Evolutionary conservation across 2,329 filamentous ascomycete species (phyloP), one percentile per base, ranked within the genome.

Genomic region (Claviceps pazoutovae): DNA sequence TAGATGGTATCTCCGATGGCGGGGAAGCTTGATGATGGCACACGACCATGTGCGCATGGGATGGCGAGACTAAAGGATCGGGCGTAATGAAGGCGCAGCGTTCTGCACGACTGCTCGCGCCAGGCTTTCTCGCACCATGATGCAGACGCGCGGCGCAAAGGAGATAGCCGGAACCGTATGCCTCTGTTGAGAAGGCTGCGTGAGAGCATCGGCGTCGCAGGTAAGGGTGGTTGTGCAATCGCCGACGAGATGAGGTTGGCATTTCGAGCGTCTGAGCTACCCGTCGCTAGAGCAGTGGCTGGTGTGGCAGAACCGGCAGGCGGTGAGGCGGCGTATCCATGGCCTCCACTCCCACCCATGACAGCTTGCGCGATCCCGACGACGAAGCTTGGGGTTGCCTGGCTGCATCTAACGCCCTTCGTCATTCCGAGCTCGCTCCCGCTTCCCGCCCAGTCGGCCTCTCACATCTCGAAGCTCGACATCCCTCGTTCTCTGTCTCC

Each of bases 1-100:
- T 95, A 97, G 50, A 98, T 95, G 1, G 91, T 97, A 53, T 79
- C 74, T 6, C 60, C 62, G 9, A 58, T 49, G 3, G 55, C 53
- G 2, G 64, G 50, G 37, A 54, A 49, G 43, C 44, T 11, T 9
- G 14, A 9, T 23, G 7, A 46, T 47, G 30, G 30, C 30, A 34
- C 37, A 19, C 39, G 14, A 30, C n/a, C 14, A 30, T 13, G 43
- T 43, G 38, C 8, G 30, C 21, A 17, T 5, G 21, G 11, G 30
- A 42, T 21, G 45, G 17, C 19, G 30, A 46, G 41, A n/a, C 30
- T 46, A 51, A 45, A 46, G 23, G 16, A 49, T 50, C 37, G 38
- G 50, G 41, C 19, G 23, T 44, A 34, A 16, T 16, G 19, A 13
- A 26, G 30, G 26, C 21, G 41, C 21, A 13, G 45, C 38, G 39